Base-by-base conservation (phyloP, 768 basidiomycete species). In the Coprinopsis cinerea region DNA sequence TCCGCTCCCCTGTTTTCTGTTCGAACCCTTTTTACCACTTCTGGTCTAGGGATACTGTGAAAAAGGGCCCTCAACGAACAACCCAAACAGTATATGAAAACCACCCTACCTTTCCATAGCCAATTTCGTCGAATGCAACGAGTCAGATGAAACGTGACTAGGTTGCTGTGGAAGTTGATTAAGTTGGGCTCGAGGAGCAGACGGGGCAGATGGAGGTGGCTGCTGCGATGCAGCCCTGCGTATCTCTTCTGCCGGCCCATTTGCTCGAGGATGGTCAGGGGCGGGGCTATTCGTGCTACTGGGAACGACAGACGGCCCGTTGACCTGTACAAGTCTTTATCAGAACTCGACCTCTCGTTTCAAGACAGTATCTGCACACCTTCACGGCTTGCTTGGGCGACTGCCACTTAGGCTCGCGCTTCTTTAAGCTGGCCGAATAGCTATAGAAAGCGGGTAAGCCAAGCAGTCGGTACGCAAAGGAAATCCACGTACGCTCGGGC, bases 381-480 rank as follows among this genome's bases (percentile, higher is more conserved):
- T 67, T 62, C 47, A 54, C 23, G 30, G 55, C 45, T 11, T 53
- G 39, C 47, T 69, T 70, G 27, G 70, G 59, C 18, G 66, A 54
- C 15, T 61, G 52, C 74, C 84, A 88, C 18, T 79, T 61, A 3
- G 76, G 53, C 61, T 88, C 86, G 26, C 85, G 75, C 59, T 84
- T 87, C 67, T 85, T 88, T 59, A 90, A 66, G 59, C 81, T 79
- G 3, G 87, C 85, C 15, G 81, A 77, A 62, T 88, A 89, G 18
- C 86, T 88, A 49, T 1, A 24, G 49, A 34, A 28, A 23, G 44
- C 46, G 28, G 57, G 47, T 44, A 32, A 26, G 25, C 18, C 24
- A 27, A 41, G 15, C 14, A 24, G 14, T 14, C 24, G 32, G 15
- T 49, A 60, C 43, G 22, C 30, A 15, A 34, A 40, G 17, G 47